These are phyloP conservation scores for Rhizophagus prolifer DNA, from an alignment of 192 early-diverging fungal species.

Conservation along the genomic window DNA sequence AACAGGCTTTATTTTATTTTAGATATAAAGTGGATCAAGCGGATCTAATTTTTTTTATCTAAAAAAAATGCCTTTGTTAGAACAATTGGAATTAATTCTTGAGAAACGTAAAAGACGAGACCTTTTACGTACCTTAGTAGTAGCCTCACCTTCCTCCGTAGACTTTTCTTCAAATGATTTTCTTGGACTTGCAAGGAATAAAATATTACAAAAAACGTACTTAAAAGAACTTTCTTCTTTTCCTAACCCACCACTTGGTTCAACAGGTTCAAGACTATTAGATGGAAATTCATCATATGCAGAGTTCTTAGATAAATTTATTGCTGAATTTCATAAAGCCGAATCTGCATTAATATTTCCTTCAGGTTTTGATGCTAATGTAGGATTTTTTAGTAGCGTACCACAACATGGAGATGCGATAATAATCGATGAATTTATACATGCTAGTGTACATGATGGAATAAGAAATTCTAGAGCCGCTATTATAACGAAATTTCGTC, in stretches of 20 bases:
- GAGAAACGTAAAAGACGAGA: constrained; percentile 36
- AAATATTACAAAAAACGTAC: constrained; percentile 47
- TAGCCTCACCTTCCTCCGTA: constrained; percentile 40
- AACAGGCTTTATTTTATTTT: too few relatives aligned
- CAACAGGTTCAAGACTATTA: constrained; percentile 75
- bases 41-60: too few relatives aligned
- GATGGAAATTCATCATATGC: constrained; percentile 69
- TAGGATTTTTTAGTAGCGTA: constrained; percentile 63
- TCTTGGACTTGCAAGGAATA: constrained; percentile 62
- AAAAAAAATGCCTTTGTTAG: constrained; percentile 12
- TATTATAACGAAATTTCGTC: constrained; percentile 47
- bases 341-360: constrained; percentile 73
- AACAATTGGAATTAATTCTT: constrained; percentile 38
- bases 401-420: constrained; percentile 67
- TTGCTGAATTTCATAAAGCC: constrained; percentile 61
- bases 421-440: constrained; percentile 72
- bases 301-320: constrained; percentile 57
- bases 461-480: constrained; percentile 58
- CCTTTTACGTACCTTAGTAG: constrained; percentile 45
- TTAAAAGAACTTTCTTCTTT: constrained; percentile 45
- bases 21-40: too few relatives aligned
- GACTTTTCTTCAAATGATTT: constrained; percentile 89
- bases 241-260: constrained; percentile 53
- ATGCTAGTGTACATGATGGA: constrained; percentile 85
- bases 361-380: constrained; percentile 87